Evolutionary conservation across 441 rosid genomes (phyloP).

Genomic region (Syzygium malaccense): DNA sequence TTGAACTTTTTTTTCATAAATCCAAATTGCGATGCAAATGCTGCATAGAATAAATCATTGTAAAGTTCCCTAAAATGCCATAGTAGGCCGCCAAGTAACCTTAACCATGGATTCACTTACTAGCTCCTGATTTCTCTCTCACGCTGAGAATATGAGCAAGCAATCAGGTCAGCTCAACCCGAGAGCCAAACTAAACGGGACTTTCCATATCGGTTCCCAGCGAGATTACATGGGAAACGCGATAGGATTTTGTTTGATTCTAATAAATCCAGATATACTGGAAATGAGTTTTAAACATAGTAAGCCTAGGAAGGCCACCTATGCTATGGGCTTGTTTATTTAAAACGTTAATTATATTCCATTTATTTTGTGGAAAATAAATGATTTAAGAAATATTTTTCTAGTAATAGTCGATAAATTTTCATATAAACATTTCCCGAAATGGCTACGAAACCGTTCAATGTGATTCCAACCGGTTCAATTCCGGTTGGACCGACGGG

Average conservation of each 20-base stretch:
- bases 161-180: accelerated
- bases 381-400: not conserved
- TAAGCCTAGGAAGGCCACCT: not conserved
- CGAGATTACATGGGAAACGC: accelerated
- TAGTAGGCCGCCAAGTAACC: too few species aligned
- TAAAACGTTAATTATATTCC: accelerated
- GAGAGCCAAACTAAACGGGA: accelerated
- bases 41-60: accelerated
- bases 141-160: accelerated
- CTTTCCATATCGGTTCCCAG: accelerated
- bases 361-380: accelerated
- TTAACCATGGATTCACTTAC: accelerated
- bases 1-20: accelerated
- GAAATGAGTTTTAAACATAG: too few species aligned
- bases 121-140: not conserved
- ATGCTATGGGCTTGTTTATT: not conserved
- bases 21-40: not conserved
- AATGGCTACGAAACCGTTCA: not conserved
- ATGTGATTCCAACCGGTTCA: not conserved
- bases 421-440: not conserved
- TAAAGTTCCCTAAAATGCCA: too few species aligned
- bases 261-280: accelerated
- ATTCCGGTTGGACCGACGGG: not conserved
- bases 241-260: accelerated
- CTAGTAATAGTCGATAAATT: accelerated